Base-by-base conservation (phyloP, 2,329 filamentous ascomycete genomes). In the Monosporascus cannonballus region DNA sequence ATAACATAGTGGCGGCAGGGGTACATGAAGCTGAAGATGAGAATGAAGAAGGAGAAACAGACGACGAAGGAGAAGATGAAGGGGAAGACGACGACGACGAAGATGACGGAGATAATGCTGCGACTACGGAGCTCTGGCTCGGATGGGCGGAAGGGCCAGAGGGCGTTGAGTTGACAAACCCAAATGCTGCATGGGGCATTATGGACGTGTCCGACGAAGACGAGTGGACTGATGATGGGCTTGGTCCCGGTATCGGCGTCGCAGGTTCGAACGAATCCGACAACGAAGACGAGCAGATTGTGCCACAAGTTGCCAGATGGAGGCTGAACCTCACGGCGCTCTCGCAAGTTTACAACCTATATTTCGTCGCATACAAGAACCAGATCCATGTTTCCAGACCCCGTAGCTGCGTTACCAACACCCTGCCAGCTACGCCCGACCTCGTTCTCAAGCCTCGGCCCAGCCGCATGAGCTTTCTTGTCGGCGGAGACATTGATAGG, bases 271-370 rank as follows among this genome's bases (percentile, higher is more conserved):
- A 58, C 24, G 60, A 58, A 14, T 52, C 56, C 17, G 54, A 53
- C 36, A 46, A 59, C 41, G 22, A n/a, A 20, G 39, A 42, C 14
- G 39, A 42, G 18, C 38, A 42, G 20, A n/a, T 30, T 24, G 53
- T 59, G 18, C 66, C 66, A 6, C 48, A 37, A 24, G 61, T 70
- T 17, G 71, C 74, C 41, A 53, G 55, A 17, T 77, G 69, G 58
- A 73, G 82, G 17, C 74, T 79, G 55, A 85, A 84, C 55, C 68
- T 85, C 52, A 83, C 80, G 2, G 76, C 75, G 1, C 68, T 85
- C 14, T 85, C 82, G 1, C 80, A 83, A 56, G 68, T 67, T 42
- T 78, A 77, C 63, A 83, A 85, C 75, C 74, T 86, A 22, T 86
- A 85, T 64, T 83, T 86, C 59, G 77, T 75, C 11, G 84, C 80